These are phyloP conservation scores for Neonectria magnoliae DNA, from an alignment of 2,329 filamentous ascomycete species.

Conservation along the genomic window DNA sequence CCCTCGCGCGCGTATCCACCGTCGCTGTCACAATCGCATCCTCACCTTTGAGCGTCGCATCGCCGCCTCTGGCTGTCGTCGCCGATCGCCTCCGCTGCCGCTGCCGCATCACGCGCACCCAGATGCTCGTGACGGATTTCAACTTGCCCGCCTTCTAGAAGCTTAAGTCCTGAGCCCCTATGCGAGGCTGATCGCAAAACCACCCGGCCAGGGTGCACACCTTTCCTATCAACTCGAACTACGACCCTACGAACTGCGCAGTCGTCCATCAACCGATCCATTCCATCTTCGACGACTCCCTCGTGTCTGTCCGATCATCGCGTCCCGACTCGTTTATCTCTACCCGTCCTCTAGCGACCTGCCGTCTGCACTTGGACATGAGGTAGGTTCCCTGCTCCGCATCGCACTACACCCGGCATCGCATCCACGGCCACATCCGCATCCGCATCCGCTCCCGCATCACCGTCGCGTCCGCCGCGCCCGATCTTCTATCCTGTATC, in stretches of 20 bases:
- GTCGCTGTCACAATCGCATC: constrained; percentile 12
- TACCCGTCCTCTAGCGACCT: constrained; percentile 17
- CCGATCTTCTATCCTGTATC: constrained; percentile 28
- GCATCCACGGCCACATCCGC: constrained; percentile 28
- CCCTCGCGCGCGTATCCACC: constrained; percentile 6
- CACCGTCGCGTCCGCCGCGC: constrained; percentile 12
- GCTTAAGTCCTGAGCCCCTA: constrained; percentile 36
- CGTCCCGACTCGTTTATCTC: constrained; percentile 14
- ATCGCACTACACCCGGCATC: constrained; percentile 23
- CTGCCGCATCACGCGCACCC: constrained; percentile 28
- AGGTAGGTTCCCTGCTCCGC: constrained; percentile 25
- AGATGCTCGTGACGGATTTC: constrained; percentile 16
- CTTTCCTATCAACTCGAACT: constrained; percentile 29
- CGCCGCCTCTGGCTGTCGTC: background rate
- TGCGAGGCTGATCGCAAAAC: constrained; percentile 44
- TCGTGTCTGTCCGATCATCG: constrained; percentile 7
- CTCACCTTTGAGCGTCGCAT: background rate
- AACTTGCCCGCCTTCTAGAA: constrained; percentile 41
- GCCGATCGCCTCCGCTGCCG: constrained; percentile 7
- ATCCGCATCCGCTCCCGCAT: constrained; percentile 34
- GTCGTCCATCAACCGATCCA: constrained; percentile 17
- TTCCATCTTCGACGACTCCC: constrained; percentile 11
- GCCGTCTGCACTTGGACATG: constrained; percentile 14
- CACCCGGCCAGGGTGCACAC: constrained; percentile 38
- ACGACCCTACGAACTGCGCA: constrained; percentile 10